Percentiles rank a stretch among this genome's conserved stretches.
These are phyloP conservation scores for Phytophthora agathidicida DNA, from an alignment of 352 stramenopile genomes.

Conservation along the genomic window DNA sequence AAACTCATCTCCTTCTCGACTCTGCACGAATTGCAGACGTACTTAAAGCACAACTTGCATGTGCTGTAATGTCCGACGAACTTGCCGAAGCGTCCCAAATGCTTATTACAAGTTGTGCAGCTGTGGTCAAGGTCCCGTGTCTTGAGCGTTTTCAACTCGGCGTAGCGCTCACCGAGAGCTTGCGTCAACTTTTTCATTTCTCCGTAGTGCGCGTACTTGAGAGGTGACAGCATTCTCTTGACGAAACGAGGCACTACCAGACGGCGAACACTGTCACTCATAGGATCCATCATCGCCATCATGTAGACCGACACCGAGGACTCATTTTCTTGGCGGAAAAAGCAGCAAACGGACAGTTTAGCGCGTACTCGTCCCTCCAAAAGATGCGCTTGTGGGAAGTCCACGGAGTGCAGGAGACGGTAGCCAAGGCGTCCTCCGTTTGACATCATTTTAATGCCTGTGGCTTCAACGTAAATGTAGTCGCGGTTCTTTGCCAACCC, in stretches of 20 bases:
- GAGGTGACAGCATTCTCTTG: conserved; percentile 35
- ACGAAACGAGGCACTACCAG: conserved; percentile 42
- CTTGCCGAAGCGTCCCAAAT: conserved; percentile 24
- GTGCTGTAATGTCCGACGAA: conserved; percentile 23
- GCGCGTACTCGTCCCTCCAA: conserved; percentile 42
- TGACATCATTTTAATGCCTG: conserved; percentile 18
- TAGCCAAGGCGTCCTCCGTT: conserved; percentile 40
- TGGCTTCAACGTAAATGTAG: conserved; percentile 67
- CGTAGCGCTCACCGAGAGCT: conserved; percentile 23
- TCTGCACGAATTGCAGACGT: conserved; percentile 31
- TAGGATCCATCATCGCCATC: conserved; percentile 33
- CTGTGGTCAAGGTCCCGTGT: conserved; percentile 15
- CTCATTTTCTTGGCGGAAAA: conserved; percentile 40
- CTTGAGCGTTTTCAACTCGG: conserved; percentile 21
- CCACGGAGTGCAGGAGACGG: conserved; percentile 40
- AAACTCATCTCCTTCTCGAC: conserved; percentile 37
- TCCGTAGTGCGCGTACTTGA: conserved; percentile 37
- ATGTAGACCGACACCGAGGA: conserved; percentile 44
- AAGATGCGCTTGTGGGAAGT: conserved; percentile 45
- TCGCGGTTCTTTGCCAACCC: conserved; percentile 52
- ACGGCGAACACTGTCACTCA: conserved; percentile 24
- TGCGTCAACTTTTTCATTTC: conserved; percentile 54
- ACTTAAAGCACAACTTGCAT: conserved; percentile 36
- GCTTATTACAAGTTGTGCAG: conserved; percentile 22
- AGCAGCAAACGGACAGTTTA: conserved; percentile 51